A percentile compares a stretch with the other conserved stretches of the same genome.
Conservation (phyloP, 805 yeast genomes). For the Kodamaea neixiangensis region DNA sequence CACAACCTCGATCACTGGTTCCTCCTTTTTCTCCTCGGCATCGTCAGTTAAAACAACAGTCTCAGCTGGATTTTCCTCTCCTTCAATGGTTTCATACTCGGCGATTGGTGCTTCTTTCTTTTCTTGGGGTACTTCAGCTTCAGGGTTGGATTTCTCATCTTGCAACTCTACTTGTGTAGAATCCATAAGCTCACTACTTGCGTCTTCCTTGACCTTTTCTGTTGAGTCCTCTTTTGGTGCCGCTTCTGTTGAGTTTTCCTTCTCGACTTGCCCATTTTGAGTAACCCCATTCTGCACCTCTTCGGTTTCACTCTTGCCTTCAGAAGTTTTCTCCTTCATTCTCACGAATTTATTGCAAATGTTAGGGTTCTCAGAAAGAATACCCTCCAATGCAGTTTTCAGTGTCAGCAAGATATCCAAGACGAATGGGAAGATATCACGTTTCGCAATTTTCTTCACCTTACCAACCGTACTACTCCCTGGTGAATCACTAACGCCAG, state of each 20-base stretch:
- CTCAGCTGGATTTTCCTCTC: background rate
- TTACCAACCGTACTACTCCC: slow-evolving; percentile 23
- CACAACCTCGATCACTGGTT: background rate
- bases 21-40: background rate
- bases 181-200: background rate
- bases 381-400: slow-evolving; percentile 21
- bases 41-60: background rate
- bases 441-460: slow-evolving; percentile 40
- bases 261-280: background rate
- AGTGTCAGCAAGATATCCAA: slow-evolving; percentile 33
- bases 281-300: background rate
- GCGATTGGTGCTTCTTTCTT: background rate
- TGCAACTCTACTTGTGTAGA: too few species aligned
- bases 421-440: slow-evolving; percentile 43
- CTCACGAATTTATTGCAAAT: slow-evolving; percentile 26
- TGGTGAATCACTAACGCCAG: slow-evolving; percentile 25
- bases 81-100: background rate
- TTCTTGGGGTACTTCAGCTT: background rate
- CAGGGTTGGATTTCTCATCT: too few species aligned
- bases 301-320: background rate
- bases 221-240: background rate
- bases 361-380: slow-evolving; percentile 20
- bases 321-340: background rate
- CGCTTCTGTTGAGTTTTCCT: background rate
- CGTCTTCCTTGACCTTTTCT: background rate